A percentile compares a stretch with the other conserved stretches of the same genome.
phyloP scores from a whole-genome alignment of 108 stramenopile genomes.

The Conticribra weissflogii region DNA sequence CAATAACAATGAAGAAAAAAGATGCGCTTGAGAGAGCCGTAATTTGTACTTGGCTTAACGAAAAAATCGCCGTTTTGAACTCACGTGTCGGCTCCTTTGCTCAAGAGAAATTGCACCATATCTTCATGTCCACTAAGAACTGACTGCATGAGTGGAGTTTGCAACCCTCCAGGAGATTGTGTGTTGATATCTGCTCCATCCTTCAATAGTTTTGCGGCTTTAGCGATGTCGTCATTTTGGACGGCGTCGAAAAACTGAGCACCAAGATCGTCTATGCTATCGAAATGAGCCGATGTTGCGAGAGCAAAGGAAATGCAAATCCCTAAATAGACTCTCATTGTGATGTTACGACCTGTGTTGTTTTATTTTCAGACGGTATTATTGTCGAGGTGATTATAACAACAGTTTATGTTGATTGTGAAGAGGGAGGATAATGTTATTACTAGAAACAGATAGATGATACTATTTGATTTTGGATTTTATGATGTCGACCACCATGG shows the following conservation, averaged over 20 bases:
- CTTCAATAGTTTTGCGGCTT: slow-evolving; percentile 19
- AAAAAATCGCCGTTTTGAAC: not conserved
- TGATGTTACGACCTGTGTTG: too few species aligned
- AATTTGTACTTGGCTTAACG: too few species aligned
- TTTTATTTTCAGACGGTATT: too few species aligned
- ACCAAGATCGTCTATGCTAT: not conserved
- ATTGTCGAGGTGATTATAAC: too few species aligned
- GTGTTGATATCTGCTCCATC: slow-evolving; percentile 44
- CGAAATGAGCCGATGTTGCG: not conserved
- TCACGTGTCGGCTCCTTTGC: slow-evolving; percentile 38
- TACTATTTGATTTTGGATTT: too few species aligned
- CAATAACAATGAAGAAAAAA: not conserved
- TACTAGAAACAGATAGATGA: too few species aligned
- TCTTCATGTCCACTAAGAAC: slow-evolving; percentile 24
- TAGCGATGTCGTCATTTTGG: slow-evolving; percentile 20
- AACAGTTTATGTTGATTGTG: too few species aligned
- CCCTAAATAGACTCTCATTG: too few species aligned
- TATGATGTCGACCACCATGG: too few species aligned
- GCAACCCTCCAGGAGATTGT: slow-evolving; percentile 13
- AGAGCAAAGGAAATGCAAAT: too few species aligned
- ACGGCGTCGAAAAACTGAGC: slow-evolving; percentile 31
- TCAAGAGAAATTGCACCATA: slow-evolving; percentile 40
- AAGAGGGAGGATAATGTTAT: too few species aligned
- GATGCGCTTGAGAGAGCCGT: not conserved
- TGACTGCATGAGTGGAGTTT: slow-evolving; percentile 47